Evolutionary conservation across 768 basidiomycete genomes (phyloP).

Genomic region (Suillus bovinus): DNA sequence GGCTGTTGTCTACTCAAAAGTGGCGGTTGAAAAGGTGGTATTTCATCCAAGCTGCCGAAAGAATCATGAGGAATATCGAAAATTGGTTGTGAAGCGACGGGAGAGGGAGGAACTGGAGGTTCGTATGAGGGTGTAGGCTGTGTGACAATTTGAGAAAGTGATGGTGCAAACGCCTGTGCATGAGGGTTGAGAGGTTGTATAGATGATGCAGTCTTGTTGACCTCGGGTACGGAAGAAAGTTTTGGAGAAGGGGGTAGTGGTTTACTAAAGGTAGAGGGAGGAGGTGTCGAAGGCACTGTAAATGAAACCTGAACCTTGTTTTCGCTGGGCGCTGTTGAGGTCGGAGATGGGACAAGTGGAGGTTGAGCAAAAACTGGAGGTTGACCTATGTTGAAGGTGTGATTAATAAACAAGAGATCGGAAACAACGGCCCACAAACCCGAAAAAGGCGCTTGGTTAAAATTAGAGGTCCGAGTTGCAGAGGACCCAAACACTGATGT

Average conservation of each 20-base stretch:
- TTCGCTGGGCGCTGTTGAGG: background rate
- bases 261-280: background rate
- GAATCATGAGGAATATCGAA: conserved; percentile 8
- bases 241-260: background rate
- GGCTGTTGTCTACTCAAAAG: conserved; percentile 29
- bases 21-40: conserved; percentile 25
- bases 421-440: conserved; percentile 1
- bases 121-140: conserved; percentile 6
- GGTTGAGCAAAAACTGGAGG: background rate
- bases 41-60: conserved; percentile 10
- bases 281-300: background rate
- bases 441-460: background rate
- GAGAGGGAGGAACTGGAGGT: conserved; percentile 18
- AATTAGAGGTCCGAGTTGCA: background rate
- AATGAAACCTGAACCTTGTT: background rate
- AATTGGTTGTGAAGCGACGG: conserved; percentile 12
- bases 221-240: background rate
- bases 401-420: background rate
- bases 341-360: background rate
- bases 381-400: background rate
- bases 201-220: background rate
- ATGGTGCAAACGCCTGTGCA: conserved; percentile 17
- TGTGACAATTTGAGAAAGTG: conserved; percentile 3
- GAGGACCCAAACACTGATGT: conserved; percentile 14
- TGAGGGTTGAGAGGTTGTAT: conserved; percentile 20